Evolutionary conservation across 495 filamentous ascomycete genomes (phyloP).

Genomic region (Bacidia rubella): DNA sequence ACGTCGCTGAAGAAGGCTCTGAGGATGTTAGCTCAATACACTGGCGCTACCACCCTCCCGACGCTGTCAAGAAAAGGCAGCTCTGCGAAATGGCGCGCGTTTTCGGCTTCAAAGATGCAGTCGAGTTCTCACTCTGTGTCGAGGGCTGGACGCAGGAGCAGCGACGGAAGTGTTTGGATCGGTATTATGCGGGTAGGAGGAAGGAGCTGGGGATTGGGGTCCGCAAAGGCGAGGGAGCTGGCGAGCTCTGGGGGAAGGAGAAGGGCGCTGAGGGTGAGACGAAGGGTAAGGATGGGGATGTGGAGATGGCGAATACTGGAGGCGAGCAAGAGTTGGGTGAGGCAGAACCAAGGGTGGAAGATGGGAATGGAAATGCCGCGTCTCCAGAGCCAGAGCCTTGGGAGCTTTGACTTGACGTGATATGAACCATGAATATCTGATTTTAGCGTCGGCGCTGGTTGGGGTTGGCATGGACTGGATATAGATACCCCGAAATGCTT

Average conservation of each 20-base stretch:
- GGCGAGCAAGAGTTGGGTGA: neutral
- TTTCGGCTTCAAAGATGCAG: slow-evolving; percentile 62
- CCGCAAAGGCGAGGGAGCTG: neutral
- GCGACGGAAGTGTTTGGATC: slow-evolving; percentile 63
- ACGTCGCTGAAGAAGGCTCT: slow-evolving; percentile 23
- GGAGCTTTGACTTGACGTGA: slow-evolving; percentile 5
- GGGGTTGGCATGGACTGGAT: neutral
- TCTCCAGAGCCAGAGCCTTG: neutral
- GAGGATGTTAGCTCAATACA: slow-evolving; percentile 15
- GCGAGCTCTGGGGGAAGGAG: neutral
- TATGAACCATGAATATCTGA: neutral
- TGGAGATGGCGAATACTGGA: neutral
- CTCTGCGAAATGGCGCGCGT: slow-evolving; percentile 80
- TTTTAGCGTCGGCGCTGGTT: neutral
- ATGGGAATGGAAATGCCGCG: neutral
- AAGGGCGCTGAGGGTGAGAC: neutral
- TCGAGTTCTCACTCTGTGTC: slow-evolving; percentile 84
- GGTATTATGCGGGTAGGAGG: slow-evolving; percentile 57
- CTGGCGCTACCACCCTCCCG: slow-evolving; percentile 63
- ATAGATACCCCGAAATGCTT: neutral
- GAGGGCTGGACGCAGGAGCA: slow-evolving; percentile 88
- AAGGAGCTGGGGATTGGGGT: slow-evolving; percentile 18
- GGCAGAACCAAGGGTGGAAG: neutral
- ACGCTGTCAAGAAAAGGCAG: slow-evolving; percentile 62
- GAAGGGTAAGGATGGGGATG: neutral